phyloP scores from a whole-genome alignment of 2,329 filamentous ascomycete species.

The Trichoderma oligosporum region DNA sequence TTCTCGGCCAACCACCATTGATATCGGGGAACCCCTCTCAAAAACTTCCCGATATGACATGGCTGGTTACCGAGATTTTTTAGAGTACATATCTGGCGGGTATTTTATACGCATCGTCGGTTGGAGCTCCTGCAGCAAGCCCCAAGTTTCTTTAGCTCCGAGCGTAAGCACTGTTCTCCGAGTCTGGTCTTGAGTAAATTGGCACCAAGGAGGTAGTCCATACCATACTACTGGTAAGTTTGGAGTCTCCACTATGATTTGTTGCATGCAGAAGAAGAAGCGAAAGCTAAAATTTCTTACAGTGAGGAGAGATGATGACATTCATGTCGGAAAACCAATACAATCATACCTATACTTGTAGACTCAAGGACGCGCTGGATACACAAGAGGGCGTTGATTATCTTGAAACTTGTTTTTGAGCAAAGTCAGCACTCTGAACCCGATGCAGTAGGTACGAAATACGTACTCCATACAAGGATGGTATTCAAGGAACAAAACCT shows the following conservation, averaged over 20 bases:
- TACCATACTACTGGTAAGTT: not conserved
- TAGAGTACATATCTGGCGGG: not conserved
- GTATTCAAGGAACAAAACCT: not conserved
- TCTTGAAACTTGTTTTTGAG: not conserved
- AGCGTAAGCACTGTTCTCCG: not conserved
- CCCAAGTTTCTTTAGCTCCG: not conserved
- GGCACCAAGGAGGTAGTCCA: not conserved
- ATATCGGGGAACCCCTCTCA: not conserved
- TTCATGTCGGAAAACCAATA: too few species aligned
- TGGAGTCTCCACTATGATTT: not conserved
- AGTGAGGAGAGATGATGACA: not conserved
- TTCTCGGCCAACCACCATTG: not conserved
- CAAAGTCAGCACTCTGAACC: not conserved
- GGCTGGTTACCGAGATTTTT: not conserved
- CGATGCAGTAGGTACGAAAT: slow-evolving; percentile 6
- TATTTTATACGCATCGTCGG: not conserved
- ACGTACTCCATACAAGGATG: slow-evolving; percentile 12
- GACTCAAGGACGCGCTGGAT: not conserved
- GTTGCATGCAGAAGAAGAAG: not conserved
- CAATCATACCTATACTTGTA: too few species aligned
- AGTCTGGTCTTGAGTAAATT: not conserved
- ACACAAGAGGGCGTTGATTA: not conserved
- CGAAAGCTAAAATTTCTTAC: not conserved
- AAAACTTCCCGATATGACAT: not conserved
- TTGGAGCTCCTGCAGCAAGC: not conserved